A percentile compares a stretch with the other conserved stretches of the same genome.
Conservation (phyloP, 2,329 filamentous ascomycete species). For the Colletotrichum ledebouriae region DNA sequence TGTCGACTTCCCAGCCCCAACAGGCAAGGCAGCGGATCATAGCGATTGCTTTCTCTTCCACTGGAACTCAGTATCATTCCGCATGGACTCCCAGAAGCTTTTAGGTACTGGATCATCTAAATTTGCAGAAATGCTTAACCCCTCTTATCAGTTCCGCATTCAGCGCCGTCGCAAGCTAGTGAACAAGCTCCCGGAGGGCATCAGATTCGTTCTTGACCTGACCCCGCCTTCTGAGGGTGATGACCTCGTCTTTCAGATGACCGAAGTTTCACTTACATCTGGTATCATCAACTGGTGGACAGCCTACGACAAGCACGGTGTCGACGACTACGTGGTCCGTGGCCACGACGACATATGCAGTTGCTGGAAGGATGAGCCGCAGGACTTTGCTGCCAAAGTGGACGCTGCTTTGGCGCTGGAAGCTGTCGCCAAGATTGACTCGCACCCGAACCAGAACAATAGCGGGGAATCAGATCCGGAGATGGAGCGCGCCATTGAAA, state of each 20-base stretch:
- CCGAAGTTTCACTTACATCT: slow-evolving; percentile 69
- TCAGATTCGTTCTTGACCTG: slow-evolving; percentile 73
- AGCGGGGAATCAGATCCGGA: not conserved
- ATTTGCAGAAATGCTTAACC: slow-evolving; percentile 60
- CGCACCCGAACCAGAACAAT: not conserved
- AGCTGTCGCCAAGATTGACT: not conserved
- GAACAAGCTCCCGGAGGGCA: slow-evolving; percentile 54
- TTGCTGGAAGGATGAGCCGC: slow-evolving; percentile 45
- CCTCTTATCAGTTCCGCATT: slow-evolving; percentile 56
- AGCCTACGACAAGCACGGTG: slow-evolving; percentile 51
- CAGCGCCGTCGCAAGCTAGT: slow-evolving; percentile 54
- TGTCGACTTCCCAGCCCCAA: slow-evolving; percentile 54
- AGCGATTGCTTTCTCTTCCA: slow-evolving; percentile 53
- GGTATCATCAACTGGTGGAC: slow-evolving; percentile 69
- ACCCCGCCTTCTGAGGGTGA: slow-evolving; percentile 74
- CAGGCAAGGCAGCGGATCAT: slow-evolving; percentile 36
- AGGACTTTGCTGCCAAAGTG: too few species aligned
- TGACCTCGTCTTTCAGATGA: slow-evolving; percentile 70
- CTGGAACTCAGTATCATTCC: slow-evolving; percentile 54
- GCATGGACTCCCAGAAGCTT: slow-evolving; percentile 62
- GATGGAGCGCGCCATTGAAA: slow-evolving; percentile 12
- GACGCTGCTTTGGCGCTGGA: not conserved
- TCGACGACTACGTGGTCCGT: slow-evolving; percentile 50
- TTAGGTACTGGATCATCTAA: slow-evolving; percentile 60
- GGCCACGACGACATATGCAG: slow-evolving; percentile 59